Conservation (phyloP, 805 yeast species). For the Lipomyces mesembrius region DNA sequence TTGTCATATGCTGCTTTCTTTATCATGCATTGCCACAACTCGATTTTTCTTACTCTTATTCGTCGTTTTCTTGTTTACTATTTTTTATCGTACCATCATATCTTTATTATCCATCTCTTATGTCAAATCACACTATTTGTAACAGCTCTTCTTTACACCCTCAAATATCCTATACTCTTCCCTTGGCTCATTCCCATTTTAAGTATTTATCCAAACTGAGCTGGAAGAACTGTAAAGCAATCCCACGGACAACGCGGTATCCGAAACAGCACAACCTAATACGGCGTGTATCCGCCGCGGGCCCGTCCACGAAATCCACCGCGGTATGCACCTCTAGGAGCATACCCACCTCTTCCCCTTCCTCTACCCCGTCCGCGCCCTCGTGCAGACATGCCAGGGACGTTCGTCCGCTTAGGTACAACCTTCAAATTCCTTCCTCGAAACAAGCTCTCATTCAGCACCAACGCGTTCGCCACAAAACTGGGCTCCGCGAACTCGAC, state of each 20-base stretch:
- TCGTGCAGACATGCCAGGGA: conserved; percentile 66
- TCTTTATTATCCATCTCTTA: conserved; percentile 4
- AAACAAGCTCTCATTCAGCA: conserved; percentile 66
- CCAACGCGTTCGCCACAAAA: conserved; percentile 67
- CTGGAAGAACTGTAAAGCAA: not conserved
- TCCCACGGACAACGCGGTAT: not conserved
- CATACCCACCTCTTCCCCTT: conserved; percentile 45
- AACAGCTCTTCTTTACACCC: not conserved
- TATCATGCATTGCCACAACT: not conserved
- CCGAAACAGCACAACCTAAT: conserved; percentile 40
- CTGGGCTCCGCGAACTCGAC: conserved; percentile 75
- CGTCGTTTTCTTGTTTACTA: not conserved
- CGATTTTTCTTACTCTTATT: not conserved
- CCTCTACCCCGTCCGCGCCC: conserved; percentile 60
- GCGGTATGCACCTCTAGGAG: conserved; percentile 42
- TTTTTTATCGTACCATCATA: not conserved
- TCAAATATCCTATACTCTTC: not conserved
- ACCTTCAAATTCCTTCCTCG: conserved; percentile 76
- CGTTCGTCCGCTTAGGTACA: conserved; percentile 75
- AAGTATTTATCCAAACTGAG: not conserved
- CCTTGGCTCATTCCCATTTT: not conserved
- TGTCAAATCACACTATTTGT: not conserved
- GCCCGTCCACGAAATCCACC: conserved; percentile 52
- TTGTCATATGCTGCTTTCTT: not conserved
- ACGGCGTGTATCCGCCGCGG: conserved; percentile 55